Evolutionary conservation across 1,284 basidiomycete species (phyloP).

Genomic region (Ustilago tritici): DNA sequence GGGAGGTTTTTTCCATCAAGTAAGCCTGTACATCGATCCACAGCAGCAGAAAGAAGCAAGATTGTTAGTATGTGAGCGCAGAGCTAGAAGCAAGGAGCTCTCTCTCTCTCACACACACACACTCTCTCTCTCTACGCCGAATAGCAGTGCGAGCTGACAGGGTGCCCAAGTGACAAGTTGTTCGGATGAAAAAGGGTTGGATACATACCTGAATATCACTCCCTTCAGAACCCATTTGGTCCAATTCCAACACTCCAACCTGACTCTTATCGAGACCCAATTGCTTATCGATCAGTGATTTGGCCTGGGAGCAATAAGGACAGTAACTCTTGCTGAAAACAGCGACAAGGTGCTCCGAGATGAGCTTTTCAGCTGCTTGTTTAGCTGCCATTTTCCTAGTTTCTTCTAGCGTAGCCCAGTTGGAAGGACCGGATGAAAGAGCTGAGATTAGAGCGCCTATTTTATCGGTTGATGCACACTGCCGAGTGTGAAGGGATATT

Average conservation of each 20-base stretch:
- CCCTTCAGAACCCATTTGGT: constrained; percentile 67
- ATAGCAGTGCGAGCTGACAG: no score
- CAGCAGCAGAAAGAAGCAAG: not conserved
- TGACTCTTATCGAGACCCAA: constrained; percentile 63
- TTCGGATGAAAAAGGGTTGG: not conserved
- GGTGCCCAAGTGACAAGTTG: no score
- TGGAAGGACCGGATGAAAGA: not conserved
- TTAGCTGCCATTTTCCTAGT: constrained; percentile 66
- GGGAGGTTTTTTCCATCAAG: constrained; percentile 70
- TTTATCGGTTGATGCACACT: constrained; percentile 11
- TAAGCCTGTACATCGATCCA: constrained; percentile 59
- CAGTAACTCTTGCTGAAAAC: constrained; percentile 70
- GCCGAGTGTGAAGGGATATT: not conserved
- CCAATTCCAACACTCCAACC: constrained; percentile 70
- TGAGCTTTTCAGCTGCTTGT: constrained; percentile 67
- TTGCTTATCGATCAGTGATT: constrained; percentile 62
- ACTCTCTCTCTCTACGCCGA: no score
- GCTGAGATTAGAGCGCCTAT: constrained; percentile 45
- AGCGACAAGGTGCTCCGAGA: constrained; percentile 67
- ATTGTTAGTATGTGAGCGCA: no score
- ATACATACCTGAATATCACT: constrained; percentile 58
- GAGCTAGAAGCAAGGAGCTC: no score
- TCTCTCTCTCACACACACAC: no score
- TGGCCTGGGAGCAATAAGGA: constrained; percentile 68
- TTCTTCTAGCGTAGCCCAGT: constrained; percentile 14